A percentile compares a stretch with the other conserved stretches of the same genome.
phyloP scores from a whole-genome alignment of 768 basidiomycete species.

The Dacryopinax spathularia region DNA sequence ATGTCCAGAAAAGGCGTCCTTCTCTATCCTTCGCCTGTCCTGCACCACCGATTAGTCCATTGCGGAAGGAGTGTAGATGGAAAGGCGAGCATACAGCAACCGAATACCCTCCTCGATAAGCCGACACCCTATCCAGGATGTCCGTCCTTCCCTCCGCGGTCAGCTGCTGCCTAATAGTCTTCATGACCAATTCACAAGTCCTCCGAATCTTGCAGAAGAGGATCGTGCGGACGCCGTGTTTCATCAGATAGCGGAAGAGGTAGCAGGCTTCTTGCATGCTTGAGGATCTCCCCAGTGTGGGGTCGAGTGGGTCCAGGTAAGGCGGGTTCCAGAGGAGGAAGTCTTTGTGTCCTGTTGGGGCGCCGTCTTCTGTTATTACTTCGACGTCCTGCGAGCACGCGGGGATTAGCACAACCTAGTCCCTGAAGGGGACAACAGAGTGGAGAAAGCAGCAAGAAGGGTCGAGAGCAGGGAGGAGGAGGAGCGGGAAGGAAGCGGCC shows the following conservation, averaged over 20 bases:
- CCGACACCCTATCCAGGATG: slow-evolving; percentile 57
- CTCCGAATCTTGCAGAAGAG: slow-evolving; percentile 86
- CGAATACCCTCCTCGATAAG: slow-evolving; percentile 78
- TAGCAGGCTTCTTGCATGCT: slow-evolving; percentile 53
- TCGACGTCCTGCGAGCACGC: slow-evolving; percentile 42
- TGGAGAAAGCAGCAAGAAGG: too few species aligned
- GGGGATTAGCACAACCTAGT: too few species aligned
- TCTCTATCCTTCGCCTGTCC: slow-evolving; percentile 74
- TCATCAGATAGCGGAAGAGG: slow-evolving; percentile 71
- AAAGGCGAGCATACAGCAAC: slow-evolving; percentile 34
- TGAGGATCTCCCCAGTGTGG: slow-evolving; percentile 39
- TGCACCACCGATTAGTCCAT: slow-evolving; percentile 17
- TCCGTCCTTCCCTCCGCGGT: slow-evolving; percentile 63
- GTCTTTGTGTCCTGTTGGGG: slow-evolving; percentile 68
- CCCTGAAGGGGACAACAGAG: too few species aligned
- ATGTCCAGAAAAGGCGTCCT: slow-evolving; percentile 71
- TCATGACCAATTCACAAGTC: slow-evolving; percentile 77
- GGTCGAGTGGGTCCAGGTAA: slow-evolving; percentile 39
- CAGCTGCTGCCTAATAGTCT: slow-evolving; percentile 52
- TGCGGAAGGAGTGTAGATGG: neutral
- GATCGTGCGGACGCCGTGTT: slow-evolving; percentile 62
- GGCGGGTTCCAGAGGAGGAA: slow-evolving; percentile 67
- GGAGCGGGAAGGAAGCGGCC: too few species aligned
- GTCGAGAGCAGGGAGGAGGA: too few species aligned
- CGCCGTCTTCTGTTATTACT: slow-evolving; percentile 63